Base-by-base conservation (phyloP, 106 monocot genomes). In the Narthecium ossifragum region DNA sequence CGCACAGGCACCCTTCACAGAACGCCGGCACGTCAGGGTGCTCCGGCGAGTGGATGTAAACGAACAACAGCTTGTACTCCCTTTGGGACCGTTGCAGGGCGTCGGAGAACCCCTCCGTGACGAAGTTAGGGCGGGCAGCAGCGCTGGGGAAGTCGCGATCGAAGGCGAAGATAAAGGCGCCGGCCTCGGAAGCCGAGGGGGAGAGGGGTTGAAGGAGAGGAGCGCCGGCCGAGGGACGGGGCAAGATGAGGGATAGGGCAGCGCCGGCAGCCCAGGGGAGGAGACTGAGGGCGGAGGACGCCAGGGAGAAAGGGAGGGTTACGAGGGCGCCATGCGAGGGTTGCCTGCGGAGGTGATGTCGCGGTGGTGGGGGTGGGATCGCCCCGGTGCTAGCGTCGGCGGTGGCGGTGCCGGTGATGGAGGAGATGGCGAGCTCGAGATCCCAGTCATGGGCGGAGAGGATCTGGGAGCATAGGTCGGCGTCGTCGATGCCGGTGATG, bases 381-480 rank as follows among this genome's bases (percentile, higher is more conserved):
- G 47, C n/a, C 40, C 36, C 10, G 63, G 24, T 1, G 60, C n/a
- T n/a, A n/a, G 55, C 8, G 60, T 25, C n/a, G 27, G 47, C 8
- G 20, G 51, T 8, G 64, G 29, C 18, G 7, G 37, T 1, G 53
- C 76, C 66, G 50, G 80, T 85, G 73, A 94, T 60, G 61, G 93
- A 78, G 61, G 93, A 88, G 69, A 94, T 57, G 71, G 93, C 93
- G 64, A 77, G 72, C 39, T 94, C 77, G 55, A 94, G 82, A 59
- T 94, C 89, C 93, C 93, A 94, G 69, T 66, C 70, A 70, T 94
- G 89, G 34, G 89, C 93, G 64, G 79, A 65, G 60, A 94, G 93
- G 72, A 94, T 89, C 70, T 94, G 85, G 34, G 77, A 51, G 66
- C 80, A 89, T 50, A 96, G 94, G 67, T 83, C 85, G 33, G 62